A percentile compares a stretch with the other conserved stretches of the same genome.
Conservation (phyloP, 495 filamentous ascomycete genomes). For the Penicillium pancosmium region DNA sequence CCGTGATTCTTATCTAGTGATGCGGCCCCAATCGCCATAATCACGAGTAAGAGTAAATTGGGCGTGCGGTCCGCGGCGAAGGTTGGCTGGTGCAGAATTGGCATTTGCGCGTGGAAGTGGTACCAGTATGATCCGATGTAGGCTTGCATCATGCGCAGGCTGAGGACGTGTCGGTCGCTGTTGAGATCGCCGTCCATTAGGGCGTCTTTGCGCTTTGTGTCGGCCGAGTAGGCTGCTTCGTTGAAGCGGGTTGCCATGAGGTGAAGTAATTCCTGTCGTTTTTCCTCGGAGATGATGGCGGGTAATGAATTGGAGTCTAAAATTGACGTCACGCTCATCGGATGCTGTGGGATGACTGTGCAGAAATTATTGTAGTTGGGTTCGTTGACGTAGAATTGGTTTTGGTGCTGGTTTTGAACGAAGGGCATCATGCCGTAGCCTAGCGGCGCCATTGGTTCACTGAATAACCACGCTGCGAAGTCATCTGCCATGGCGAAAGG, state of each 20-base stretch:
- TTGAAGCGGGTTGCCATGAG: conserved; percentile 83
- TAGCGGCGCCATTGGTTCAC: conserved; percentile 54
- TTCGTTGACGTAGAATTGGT: conserved; percentile 45
- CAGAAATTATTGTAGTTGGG: conserved; percentile 40
- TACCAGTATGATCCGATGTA: conserved; percentile 95
- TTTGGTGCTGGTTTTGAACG: conserved; percentile 38
- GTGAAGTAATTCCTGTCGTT: conserved; percentile 80
- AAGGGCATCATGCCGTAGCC: conserved; percentile 44
- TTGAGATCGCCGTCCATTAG: conserved; percentile 78
- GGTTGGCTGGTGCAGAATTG: conserved; percentile 91
- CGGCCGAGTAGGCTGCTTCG: conserved; percentile 74
- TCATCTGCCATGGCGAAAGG: conserved; percentile 90
- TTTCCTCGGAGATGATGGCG: conserved; percentile 82
- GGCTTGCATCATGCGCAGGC: conserved; percentile 89
- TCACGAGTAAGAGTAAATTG: conserved; percentile 83
- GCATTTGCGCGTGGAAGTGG: conserved; percentile 92
- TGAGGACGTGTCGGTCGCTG: conserved; percentile 75
- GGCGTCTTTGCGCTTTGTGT: conserved; percentile 74
- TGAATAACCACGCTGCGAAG: conserved; percentile 91
- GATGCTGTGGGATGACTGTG: conserved; percentile 57
- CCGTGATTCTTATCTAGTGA: conserved; percentile 84
- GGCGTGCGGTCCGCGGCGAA: conserved; percentile 87
- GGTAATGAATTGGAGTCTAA: conserved; percentile 82
- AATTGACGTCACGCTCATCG: conserved; percentile 90
- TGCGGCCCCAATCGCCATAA: conserved; percentile 91